Conservation (phyloP, 2,329 filamentous ascomycete species). For the Fusarium metavorans region DNA sequence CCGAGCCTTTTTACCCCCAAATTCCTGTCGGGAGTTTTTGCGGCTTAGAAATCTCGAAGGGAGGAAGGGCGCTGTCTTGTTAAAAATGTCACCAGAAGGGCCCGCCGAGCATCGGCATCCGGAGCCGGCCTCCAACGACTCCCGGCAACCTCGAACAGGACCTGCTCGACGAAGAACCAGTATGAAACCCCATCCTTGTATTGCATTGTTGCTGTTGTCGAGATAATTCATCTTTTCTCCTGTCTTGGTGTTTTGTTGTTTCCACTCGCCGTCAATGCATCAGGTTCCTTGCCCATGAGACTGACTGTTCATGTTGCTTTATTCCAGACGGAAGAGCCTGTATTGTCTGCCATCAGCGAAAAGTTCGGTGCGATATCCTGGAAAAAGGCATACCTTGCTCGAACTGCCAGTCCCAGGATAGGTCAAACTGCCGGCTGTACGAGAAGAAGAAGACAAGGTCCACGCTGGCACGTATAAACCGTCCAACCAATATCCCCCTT, state of each 20-base stretch:
- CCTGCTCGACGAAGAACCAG: slow-evolving; percentile 22
- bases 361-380: slow-evolving; percentile 64
- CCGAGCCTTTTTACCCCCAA: neutral
- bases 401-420: slow-evolving; percentile 58
- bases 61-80: slow-evolving; percentile 2
- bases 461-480: slow-evolving; percentile 46
- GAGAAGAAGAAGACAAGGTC: slow-evolving; percentile 60
- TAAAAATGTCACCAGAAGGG: slow-evolving; percentile 21
- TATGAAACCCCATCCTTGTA: slow-evolving; percentile 7
- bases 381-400: slow-evolving; percentile 60
- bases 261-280: neutral
- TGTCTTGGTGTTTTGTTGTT: neutral
- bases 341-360: slow-evolving; percentile 61
- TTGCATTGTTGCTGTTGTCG: neutral
- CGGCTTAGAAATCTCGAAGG: neutral
- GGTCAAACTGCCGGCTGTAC: slow-evolving; percentile 59
- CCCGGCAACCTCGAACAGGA: neutral
- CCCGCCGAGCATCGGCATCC: neutral
- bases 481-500: slow-evolving; percentile 51
- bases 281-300: neutral
- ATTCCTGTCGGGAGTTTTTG: neutral
- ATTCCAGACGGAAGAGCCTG: slow-evolving; percentile 55
- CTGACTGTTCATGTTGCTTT: neutral
- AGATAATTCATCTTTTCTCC: neutral
- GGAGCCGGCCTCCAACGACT: neutral